These are phyloP conservation scores for Cutaneotrichosporon sp. DNA, from an alignment of 1,284 basidiomycete genomes.

Conservation along the genomic window DNA sequence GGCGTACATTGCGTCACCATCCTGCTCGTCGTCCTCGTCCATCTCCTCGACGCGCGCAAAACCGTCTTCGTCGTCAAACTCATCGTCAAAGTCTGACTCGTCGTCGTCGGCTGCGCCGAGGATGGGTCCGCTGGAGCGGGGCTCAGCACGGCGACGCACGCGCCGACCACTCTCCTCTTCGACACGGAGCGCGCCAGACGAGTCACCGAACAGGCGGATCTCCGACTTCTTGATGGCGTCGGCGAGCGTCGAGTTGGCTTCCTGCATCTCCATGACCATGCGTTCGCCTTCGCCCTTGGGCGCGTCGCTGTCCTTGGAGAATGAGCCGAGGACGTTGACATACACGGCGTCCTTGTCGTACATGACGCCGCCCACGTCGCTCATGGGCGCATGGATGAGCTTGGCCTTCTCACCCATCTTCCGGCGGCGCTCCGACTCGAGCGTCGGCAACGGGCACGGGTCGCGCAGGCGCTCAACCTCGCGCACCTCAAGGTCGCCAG, in stretches of 20 bases:
- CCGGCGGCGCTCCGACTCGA: constrained; percentile 85
- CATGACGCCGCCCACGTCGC: constrained; percentile 92
- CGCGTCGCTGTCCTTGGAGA: constrained; percentile 63
- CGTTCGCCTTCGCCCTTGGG: constrained; percentile 87
- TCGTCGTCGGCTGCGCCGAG: constrained; percentile 49
- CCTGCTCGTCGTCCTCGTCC: constrained; percentile 42
- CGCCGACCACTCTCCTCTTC: constrained; percentile 29
- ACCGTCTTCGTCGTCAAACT: constrained; percentile 41
- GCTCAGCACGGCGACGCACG: constrained; percentile 40
- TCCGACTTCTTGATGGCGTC: constrained; percentile 76
- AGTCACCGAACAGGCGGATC: constrained; percentile 82
- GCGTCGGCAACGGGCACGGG: constrained; percentile 90
- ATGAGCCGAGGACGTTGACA: constrained; percentile 94
- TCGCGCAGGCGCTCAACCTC: constrained; percentile 77
- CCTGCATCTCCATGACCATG: constrained; percentile 97
- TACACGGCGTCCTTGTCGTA: constrained; percentile 99
- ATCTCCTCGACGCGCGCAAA: constrained; percentile 46
- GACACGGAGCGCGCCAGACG: constrained; percentile 61
- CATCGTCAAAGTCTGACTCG: constrained; percentile 46
- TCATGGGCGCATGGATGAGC: constrained; percentile 96
- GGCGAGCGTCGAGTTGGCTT: constrained; percentile 76
- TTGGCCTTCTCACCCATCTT: constrained; percentile 95
- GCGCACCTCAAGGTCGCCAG: constrained; percentile 78
- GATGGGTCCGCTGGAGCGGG: constrained; percentile 41
- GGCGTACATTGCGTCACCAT: constrained; percentile 63